Percentiles rank a stretch among this genome's conserved stretches.
Evolutionary conservation across 306 rosid genomes (phyloP).

Genomic region (Psophocarpus tetragonolobus): DNA sequence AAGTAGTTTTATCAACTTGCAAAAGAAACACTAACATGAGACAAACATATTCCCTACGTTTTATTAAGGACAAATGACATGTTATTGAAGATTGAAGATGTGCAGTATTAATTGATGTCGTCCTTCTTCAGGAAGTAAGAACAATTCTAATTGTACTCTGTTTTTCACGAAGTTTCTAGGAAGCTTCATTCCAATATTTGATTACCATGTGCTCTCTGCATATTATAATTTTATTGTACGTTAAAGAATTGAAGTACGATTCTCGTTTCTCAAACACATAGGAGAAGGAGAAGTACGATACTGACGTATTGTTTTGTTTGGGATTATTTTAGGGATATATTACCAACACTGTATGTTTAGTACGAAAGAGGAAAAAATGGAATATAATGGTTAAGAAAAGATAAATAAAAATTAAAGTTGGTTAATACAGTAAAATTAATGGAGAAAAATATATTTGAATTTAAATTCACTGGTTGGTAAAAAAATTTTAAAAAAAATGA

Average conservation of each 20-base stretch:
- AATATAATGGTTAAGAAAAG: too few relatives aligned
- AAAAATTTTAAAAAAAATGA: too few relatives aligned
- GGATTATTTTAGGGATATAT: too few relatives aligned
- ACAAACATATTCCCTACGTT: not conserved
- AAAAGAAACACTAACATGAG: not conserved
- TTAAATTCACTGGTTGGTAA: too few relatives aligned
- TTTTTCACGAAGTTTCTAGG: slow-evolving; percentile 14
- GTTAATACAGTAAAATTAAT: too few relatives aligned
- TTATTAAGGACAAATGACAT: not conserved
- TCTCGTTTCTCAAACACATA: not conserved
- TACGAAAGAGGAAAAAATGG: too few relatives aligned
- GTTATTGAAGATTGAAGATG: not conserved
- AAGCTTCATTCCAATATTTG: slow-evolving; percentile 17
- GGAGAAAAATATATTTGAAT: too few relatives aligned
- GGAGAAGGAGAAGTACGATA: too few relatives aligned
- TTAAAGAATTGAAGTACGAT: not conserved
- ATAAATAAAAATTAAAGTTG: too few relatives aligned
- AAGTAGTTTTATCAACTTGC: too few relatives aligned
- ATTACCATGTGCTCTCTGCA: not conserved
- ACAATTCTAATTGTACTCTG: not conserved
- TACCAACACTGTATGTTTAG: too few relatives aligned
- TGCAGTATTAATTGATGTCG: not conserved
- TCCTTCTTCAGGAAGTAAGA: not conserved
- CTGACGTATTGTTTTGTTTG: too few relatives aligned
- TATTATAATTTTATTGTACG: not conserved